Evolutionary conservation across 2,329 filamentous ascomycete genomes (phyloP).

Genomic region (Clarireedia monteithiana): DNA sequence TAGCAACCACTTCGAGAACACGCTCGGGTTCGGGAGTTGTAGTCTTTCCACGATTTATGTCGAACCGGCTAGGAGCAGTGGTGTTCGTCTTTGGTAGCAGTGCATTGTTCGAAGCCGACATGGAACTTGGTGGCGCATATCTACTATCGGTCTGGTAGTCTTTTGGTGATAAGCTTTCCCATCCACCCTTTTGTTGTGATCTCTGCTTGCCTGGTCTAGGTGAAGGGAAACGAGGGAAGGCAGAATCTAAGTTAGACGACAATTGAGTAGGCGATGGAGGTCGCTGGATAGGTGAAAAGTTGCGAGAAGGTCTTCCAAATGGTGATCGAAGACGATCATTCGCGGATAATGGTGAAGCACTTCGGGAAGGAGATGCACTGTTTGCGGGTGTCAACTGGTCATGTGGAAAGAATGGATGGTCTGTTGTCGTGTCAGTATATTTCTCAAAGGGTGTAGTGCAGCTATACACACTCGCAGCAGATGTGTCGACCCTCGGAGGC

Average conservation of each 20-base stretch:
- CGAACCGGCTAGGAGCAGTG: constrained; percentile 61
- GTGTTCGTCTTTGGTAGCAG: constrained; percentile 56
- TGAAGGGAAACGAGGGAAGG: constrained; percentile 46
- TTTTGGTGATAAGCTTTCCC: constrained; percentile 12
- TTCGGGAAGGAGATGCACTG: constrained; percentile 49
- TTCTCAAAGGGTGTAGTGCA: neutral
- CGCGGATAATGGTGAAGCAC: constrained; percentile 55
- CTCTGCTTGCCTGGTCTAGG: constrained; percentile 27
- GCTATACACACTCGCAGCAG: constrained; percentile 41
- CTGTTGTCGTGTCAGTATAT: constrained; percentile 30
- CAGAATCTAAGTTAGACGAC: constrained; percentile 39
- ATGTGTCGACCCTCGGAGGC: constrained; percentile 43
- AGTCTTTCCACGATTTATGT: constrained; percentile 33
- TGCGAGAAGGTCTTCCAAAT: constrained; percentile 28
- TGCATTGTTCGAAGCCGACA: constrained; percentile 32
- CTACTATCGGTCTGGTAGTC: constrained; percentile 31
- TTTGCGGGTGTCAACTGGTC: constrained; percentile 56
- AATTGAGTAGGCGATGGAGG: constrained; percentile 37
- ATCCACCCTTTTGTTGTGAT: constrained; percentile 9
- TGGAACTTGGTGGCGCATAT: constrained; percentile 43
- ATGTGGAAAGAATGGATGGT: constrained; percentile 45
- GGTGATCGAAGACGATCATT: constrained; percentile 38
- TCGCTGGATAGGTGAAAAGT: constrained; percentile 31
- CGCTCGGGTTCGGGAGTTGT: constrained; percentile 17
- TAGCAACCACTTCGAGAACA: constrained; percentile 24